phyloP scores from a whole-genome alignment of 495 filamentous ascomycete species.

The Trichoderma asperelloides region DNA sequence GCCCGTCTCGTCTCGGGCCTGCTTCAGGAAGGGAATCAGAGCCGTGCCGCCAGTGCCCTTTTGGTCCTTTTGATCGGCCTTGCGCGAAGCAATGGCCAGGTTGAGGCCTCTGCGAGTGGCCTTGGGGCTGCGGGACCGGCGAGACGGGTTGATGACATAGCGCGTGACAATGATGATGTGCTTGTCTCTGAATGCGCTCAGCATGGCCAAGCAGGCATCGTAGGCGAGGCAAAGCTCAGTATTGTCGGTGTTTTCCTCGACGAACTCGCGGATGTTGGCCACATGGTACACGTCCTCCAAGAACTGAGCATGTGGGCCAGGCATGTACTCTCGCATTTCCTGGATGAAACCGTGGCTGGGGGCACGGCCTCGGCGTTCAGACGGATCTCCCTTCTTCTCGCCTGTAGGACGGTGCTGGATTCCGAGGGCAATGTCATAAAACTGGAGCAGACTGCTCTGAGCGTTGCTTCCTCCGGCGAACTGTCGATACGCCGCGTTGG shows the following conservation, averaged over 20 bases:
- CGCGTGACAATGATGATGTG: conserved; percentile 94
- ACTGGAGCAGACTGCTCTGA: conserved; percentile 89
- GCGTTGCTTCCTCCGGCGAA: conserved; percentile 91
- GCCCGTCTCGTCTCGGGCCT: conserved; percentile 90
- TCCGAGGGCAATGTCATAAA: conserved; percentile 84
- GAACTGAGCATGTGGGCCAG: conserved; percentile 82
- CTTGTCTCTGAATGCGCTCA: conserved; percentile 82
- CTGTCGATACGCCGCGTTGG: conserved; percentile 58
- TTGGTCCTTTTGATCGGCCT: conserved; percentile 16
- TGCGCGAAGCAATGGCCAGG: conserved; percentile 52
- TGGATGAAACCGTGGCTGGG: conserved; percentile 83
- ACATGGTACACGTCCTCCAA: conserved; percentile 68
- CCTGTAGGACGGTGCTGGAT: conserved; percentile 90
- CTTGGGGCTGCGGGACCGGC: conserved; percentile 37
- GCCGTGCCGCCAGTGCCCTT: conserved; percentile 89
- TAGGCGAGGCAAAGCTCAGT: conserved; percentile 66
- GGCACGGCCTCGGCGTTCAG: conserved; percentile 44
- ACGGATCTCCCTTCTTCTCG: conserved; percentile 39
- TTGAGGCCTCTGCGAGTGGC: conserved; percentile 43
- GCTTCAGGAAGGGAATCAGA: conserved; percentile 87
- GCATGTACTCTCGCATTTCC: conserved; percentile 97
- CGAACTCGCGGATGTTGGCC: conserved; percentile 83
- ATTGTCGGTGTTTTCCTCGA: conserved; percentile 54
- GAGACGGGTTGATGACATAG: conserved; percentile 75
- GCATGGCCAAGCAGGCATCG: conserved; percentile 84